Evolutionary conservation across 163 green algal species (phyloP).

Genomic region (Scenedesmus sp.): DNA sequence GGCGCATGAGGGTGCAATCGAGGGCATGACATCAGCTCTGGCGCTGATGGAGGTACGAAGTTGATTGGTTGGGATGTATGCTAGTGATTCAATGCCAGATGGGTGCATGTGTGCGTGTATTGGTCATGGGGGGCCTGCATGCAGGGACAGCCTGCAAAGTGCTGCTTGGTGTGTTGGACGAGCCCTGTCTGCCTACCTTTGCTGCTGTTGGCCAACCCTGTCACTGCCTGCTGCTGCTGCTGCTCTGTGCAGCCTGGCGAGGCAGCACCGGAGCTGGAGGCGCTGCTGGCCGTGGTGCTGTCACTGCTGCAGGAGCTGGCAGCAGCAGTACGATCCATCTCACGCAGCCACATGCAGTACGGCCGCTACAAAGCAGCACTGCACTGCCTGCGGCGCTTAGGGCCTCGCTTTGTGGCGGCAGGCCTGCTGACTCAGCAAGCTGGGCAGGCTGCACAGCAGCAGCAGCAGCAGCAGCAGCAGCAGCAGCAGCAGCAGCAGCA

Average conservation of each 20-base stretch:
- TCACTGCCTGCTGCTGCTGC: neutral
- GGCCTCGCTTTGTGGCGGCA: constrained; percentile 14
- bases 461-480: neutral
- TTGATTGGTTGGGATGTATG: too few relatives aligned
- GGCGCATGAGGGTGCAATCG: constrained; percentile 6
- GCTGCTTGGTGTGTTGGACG: neutral
- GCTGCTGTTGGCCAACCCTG: neutral
- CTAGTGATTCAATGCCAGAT: too few relatives aligned
- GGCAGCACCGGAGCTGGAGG: constrained; percentile 13
- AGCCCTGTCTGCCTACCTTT: neutral
- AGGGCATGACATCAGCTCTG: constrained; percentile 30
- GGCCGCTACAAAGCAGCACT: constrained; percentile 21
- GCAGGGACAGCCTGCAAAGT: neutral
- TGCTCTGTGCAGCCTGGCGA: constrained; percentile 31
- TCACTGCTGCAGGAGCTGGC: constrained; percentile 30
- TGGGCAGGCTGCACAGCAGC: neutral
- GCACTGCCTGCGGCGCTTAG: neutral
- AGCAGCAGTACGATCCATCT: neutral
- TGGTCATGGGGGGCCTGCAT: too few relatives aligned
- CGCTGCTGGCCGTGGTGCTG: neutral
- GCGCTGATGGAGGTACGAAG: constrained; percentile 20
- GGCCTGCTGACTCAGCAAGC: neutral
- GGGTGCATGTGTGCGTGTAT: too few relatives aligned
- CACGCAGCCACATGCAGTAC: neutral
- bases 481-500: neutral